Percentiles rank a stretch among this genome's conserved stretches.
phyloP scores from a whole-genome alignment of 169 alveolate species.

The Theileria annulata region DNA sequence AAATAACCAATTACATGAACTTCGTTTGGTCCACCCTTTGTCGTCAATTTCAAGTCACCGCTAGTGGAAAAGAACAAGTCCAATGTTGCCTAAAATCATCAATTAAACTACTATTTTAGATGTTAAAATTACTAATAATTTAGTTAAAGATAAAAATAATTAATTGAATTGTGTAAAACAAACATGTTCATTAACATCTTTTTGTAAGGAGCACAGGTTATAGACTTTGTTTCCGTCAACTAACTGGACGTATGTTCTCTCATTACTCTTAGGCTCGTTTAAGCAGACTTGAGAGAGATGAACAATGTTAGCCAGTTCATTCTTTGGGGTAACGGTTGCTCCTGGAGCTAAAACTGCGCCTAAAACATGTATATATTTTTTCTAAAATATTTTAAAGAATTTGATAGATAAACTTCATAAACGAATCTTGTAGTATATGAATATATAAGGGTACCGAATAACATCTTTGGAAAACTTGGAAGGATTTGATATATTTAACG shows the following conservation, averaged over 20 bases:
- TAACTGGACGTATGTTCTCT: constrained; percentile 83
- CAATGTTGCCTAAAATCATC: constrained; percentile 65
- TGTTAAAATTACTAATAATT: too few relatives aligned
- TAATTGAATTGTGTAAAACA: background rate
- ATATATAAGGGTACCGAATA: constrained; percentile 13
- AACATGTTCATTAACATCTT: constrained; percentile 81
- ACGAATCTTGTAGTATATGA: background rate
- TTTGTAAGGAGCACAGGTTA: constrained; percentile 83
- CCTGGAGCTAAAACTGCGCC: constrained; percentile 73
- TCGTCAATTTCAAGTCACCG: constrained; percentile 76
- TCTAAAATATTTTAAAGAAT: background rate
- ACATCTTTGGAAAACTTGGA: background rate
- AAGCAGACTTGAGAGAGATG: constrained; percentile 86
- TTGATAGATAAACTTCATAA: background rate
- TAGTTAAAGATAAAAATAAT: too few relatives aligned
- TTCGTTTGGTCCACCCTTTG: constrained; percentile 86
- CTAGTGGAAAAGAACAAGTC: constrained; percentile 85
- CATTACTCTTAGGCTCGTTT: constrained; percentile 83
- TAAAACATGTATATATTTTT: background rate
- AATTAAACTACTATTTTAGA: background rate
- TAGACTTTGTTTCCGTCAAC: constrained; percentile 80
- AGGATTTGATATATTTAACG: constrained; percentile 3
- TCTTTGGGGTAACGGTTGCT: constrained; percentile 59
- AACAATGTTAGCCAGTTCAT: constrained; percentile 70
- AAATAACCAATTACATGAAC: constrained; percentile 87